These are phyloP conservation scores for Eucalyptus brandiana DNA, from an alignment of 345 rosid species.

Conservation along the genomic window DNA sequence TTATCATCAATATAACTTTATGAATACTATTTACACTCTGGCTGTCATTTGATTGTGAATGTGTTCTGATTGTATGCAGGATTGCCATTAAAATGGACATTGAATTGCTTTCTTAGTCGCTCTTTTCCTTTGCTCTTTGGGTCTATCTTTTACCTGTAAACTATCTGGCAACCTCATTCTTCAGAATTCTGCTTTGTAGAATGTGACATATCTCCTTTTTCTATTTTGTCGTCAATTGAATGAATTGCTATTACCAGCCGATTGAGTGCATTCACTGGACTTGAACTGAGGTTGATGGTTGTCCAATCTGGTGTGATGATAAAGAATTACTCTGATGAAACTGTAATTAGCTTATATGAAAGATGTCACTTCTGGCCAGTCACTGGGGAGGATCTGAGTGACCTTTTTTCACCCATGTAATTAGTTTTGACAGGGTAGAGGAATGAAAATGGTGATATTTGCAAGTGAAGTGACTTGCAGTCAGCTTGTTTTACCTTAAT, in stretches of 20 bases:
- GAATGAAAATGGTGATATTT: not conserved
- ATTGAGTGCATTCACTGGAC: not conserved
- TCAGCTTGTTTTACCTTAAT: not conserved
- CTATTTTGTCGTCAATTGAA: not conserved
- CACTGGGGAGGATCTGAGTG: not conserved
- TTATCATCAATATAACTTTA: not conserved
- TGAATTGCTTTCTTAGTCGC: not conserved
- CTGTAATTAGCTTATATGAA: not conserved
- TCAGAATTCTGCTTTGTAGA: not conserved
- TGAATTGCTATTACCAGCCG: not conserved
- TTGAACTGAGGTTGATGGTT: not conserved
- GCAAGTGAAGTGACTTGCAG: not conserved
- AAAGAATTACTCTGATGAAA: not conserved
- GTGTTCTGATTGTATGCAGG: not conserved
- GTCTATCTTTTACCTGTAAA: not conserved
- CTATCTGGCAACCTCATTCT: not conserved
- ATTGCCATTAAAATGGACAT: not conserved
- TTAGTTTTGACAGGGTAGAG: not conserved
- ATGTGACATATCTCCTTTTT: not conserved
- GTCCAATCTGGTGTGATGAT: not conserved
- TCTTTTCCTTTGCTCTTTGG: not conserved
- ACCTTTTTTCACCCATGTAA: not conserved
- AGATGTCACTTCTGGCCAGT: not conserved
- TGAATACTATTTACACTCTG: not conserved
- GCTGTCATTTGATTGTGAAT: not conserved